Evolutionary conservation across 148 eudicot genomes (phyloP).

Genomic region (Drosera capensis): DNA sequence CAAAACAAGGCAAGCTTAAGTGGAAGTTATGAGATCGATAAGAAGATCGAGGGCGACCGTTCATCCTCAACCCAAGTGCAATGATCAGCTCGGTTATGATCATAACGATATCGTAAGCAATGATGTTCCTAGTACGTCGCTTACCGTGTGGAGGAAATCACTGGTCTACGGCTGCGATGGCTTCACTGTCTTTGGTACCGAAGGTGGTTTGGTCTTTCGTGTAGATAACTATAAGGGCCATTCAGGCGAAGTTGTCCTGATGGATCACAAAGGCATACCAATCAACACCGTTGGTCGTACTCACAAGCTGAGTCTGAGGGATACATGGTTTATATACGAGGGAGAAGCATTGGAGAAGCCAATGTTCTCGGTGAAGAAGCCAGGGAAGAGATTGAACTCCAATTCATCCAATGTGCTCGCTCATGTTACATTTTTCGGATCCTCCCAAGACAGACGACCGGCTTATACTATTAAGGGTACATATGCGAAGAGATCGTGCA

Average conservation of each 20-base stretch:
- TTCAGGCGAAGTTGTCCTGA: constrained; percentile 44
- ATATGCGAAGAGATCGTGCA: constrained; percentile 40
- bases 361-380: constrained; percentile 24
- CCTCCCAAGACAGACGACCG: constrained; percentile 13
- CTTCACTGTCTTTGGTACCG: constrained; percentile 54
- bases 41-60: neutral
- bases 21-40: neutral
- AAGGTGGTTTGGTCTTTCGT: constrained; percentile 41
- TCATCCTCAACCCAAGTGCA: neutral
- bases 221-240: constrained; percentile 57
- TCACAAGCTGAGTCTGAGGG: constrained; percentile 67
- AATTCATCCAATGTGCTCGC: constrained; percentile 33
- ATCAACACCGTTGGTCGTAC: constrained; percentile 40
- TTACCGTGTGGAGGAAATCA: constrained; percentile 86
- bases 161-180: constrained; percentile 48
- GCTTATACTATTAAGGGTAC: constrained; percentile 56
- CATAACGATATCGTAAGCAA: neutral
- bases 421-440: constrained; percentile 17
- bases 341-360: constrained; percentile 33
- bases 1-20: too few relatives aligned
- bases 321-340: constrained; percentile 50
- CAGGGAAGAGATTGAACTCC: constrained; percentile 14
- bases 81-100: too few relatives aligned
- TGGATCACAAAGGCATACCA: constrained; percentile 59
- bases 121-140: constrained; percentile 8